Evolutionary conservation across 2,329 filamentous ascomycete species (phyloP), one percentile per base, ranked within the genome.

Genomic region (Diaporthe batatas): DNA sequence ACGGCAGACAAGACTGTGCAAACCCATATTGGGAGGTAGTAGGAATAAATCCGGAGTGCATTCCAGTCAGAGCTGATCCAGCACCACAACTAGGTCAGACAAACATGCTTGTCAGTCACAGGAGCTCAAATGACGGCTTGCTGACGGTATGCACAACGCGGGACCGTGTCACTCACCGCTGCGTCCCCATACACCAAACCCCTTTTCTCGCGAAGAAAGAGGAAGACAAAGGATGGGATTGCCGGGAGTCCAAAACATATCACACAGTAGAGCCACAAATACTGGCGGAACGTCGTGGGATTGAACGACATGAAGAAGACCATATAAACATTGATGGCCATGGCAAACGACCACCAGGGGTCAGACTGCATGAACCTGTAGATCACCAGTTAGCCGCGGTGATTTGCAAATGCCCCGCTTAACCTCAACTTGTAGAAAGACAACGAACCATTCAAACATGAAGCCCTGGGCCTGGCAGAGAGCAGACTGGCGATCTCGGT

Each of bases 281-380:
- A 93, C 59, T 88, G 88, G n/a, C 89, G 87, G 78, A 95, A 94
- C 68, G 92, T 91, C 10, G 91, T 91, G 0, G 89, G 88, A 59
- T 85, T 89, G 62, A 86, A 85, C n/a, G 87, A 84, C 76, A 87
- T 87, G 81, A 90, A 91, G 79, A 91, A 91, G 73, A 91, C 89
- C 68, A 95, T 86, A 77, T 92, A 93, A 75, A 96, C 93, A 78
- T 96, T 96, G 79, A 92, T 86, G 3, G 93, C 93, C 93, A 96
- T 96, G 75, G 92, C 92, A 70, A 95, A 88, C 0, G 92, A 93
- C 93, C 91, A 95, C 83, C 93, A 88, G 0, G 91, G 90, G 81
- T 94, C 92, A 6, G 91, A 92, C 76, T 92, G 91, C 89, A 93
- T 92, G 80, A 94, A 94, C 90, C 91, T 94, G 75, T 12, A 14